Evolutionary conservation across 1,284 basidiomycete species (phyloP).

Genomic region (Malassezia yamatoensis): DNA sequence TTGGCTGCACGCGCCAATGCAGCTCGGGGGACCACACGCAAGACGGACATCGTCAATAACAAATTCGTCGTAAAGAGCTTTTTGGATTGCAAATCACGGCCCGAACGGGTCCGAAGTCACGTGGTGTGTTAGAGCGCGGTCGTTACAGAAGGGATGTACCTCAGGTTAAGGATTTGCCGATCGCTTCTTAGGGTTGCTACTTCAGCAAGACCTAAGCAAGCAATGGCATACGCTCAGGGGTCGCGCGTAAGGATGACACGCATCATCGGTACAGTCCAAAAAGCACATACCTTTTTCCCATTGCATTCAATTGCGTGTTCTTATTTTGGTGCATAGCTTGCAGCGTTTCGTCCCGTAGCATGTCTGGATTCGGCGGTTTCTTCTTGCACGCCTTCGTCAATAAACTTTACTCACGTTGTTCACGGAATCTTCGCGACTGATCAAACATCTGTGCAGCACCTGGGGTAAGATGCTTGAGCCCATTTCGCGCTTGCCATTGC

Average conservation of each 20-base stretch:
- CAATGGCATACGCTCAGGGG: slow-evolving; percentile 4
- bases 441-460: slow-evolving; percentile 18
- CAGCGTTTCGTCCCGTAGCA: background rate
- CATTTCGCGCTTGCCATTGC: slow-evolving; percentile 13
- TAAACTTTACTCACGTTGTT: background rate
- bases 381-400: background rate
- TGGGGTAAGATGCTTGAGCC: slow-evolving; percentile 14
- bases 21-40: slow-evolving; percentile 16
- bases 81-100: background rate
- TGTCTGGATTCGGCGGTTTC: background rate
- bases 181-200: too few relatives aligned
- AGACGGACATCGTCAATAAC: slow-evolving; percentile 8
- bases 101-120: slow-evolving; percentile 15
- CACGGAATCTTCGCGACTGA: slow-evolving; percentile 14
- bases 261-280: slow-evolving; percentile 7
- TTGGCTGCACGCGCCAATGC: slow-evolving; percentile 7
- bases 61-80: background rate
- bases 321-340: too few relatives aligned
- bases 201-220: too few relatives aligned
- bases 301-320: too few relatives aligned
- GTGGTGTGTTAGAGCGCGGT: slow-evolving; percentile 2
- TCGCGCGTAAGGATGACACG: slow-evolving; percentile 20
- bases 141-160: background rate
- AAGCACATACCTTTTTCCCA: too few relatives aligned
- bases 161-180: too few relatives aligned